phyloP scores from a whole-genome alignment of 495 filamentous ascomycete genomes.

The Podospora anserina region DNA sequence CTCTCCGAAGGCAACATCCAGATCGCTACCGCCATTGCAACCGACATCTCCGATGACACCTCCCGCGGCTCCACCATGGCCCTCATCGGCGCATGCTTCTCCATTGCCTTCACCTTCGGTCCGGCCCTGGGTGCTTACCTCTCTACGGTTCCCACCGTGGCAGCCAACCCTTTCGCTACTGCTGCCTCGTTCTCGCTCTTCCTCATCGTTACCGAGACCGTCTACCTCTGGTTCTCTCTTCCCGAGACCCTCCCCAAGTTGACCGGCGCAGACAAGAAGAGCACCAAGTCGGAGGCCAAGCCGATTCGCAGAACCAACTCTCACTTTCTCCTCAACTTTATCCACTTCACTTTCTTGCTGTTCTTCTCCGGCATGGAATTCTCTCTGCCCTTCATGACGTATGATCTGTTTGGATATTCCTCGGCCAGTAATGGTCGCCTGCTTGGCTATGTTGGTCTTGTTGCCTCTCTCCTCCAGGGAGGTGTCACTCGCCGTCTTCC shows the following conservation, averaged over 20 bases:
- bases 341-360: constrained; percentile 88
- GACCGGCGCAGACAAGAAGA: constrained; percentile 24
- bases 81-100: constrained; percentile 93
- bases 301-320: constrained; percentile 65
- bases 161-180: constrained; percentile 87
- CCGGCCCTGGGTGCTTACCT: constrained; percentile 87
- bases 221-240: constrained; percentile 80
- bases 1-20: constrained; percentile 97
- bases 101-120: constrained; percentile 93
- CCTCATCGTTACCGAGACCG: constrained; percentile 79
- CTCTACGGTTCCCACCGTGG: constrained; percentile 67
- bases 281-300: constrained; percentile 20
- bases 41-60: constrained; percentile 83
- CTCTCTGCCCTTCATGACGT: constrained; percentile 92
- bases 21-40: constrained; percentile 92
- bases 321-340: constrained; percentile 74
- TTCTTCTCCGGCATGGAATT: constrained; percentile 99
- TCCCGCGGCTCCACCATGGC: constrained; percentile 89
- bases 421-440: constrained; percentile 79
- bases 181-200: constrained; percentile 80
- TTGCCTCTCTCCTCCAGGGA: constrained; percentile 89
- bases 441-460: constrained; percentile 85
- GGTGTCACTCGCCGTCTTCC: constrained; percentile 76
- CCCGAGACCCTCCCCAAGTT: constrained; percentile 79
- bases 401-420: constrained; percentile 81